Evolutionary conservation across 805 yeast genomes (phyloP).

Genomic region (Candida patagonica): DNA sequence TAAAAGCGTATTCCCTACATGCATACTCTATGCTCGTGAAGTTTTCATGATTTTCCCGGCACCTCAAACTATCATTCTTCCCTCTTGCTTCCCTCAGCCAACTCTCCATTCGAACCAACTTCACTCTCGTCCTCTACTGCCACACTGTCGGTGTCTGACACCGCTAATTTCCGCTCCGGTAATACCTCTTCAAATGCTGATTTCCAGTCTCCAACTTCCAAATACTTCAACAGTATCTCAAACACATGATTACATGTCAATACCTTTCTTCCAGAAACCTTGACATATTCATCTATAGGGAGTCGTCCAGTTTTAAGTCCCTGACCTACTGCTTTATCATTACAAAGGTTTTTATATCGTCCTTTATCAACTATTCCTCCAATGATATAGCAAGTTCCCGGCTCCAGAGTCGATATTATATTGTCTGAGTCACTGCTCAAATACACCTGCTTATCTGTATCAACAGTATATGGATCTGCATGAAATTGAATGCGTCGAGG

Average conservation of each 20-base stretch:
- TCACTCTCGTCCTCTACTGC: constrained; percentile 11
- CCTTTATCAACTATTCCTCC: constrained; percentile 98
- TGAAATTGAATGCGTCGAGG: constrained; percentile 29
- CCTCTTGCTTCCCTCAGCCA: neutral
- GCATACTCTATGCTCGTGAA: no score
- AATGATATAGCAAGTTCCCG: constrained; percentile 68
- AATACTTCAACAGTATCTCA: constrained; percentile 73
- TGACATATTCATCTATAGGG: constrained; percentile 80
- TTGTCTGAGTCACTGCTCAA: constrained; percentile 83
- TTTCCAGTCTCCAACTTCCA: constrained; percentile 75
- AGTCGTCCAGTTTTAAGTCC: constrained; percentile 67
- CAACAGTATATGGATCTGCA: constrained; percentile 28
- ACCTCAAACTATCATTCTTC: no score
- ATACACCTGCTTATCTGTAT: constrained; percentile 40
- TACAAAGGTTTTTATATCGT: constrained; percentile 71
- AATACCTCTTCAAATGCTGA: constrained; percentile 76
- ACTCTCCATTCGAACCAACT: neutral
- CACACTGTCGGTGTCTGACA: constrained; percentile 12
- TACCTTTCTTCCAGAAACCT: constrained; percentile 77
- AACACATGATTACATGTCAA: constrained; percentile 94
- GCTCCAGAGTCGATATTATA: constrained; percentile 50
- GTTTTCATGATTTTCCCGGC: no score
- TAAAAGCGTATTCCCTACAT: no score
- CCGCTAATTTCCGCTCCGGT: constrained; percentile 61
- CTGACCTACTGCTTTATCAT: constrained; percentile 65